Base-by-base conservation (phyloP, 2,329 filamentous ascomycete species). In the Aspergillus udagawae region DNA sequence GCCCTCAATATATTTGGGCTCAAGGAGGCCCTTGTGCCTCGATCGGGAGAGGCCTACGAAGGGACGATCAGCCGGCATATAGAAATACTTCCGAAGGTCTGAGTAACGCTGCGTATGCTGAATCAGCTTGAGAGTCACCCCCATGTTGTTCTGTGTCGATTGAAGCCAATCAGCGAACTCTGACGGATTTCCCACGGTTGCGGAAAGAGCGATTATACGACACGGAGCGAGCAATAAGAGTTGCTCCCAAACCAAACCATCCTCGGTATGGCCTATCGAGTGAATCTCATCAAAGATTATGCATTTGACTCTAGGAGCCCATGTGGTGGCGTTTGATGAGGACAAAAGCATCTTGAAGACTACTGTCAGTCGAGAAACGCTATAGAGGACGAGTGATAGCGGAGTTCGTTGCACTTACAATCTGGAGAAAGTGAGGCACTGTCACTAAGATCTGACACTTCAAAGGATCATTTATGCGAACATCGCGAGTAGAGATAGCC, bases 251-350 rank as follows among this genome's bases (percentile, higher is more conserved):
- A 92, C 79, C 1, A 91, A 76, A 53, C 89, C 89, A 62, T 92
- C 89, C 7, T 91, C 86, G 0, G 86, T 82, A 68, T 92, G 86
- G 0, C 89, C 88, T 58, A 93, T 92, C 35, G 84, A 91, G 69
- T 93, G 89, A 1, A 92, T 86, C 73, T 93, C 89, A 66, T 93
- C 89, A 57, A 92, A 92, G 52, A 92, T 91, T 67, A 92, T 91
- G 51, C 88, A 82, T 64, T 85, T 89, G 14, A 92, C 81, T 53
- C 86, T 78, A 3, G 80, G 79, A 0, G 88, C 82, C 89, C 89
- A 93, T 1, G 77, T 75, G 8, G 80, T 82, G 3, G 88, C 86
- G 63, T 91, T 89, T 0, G 79, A 76, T 0, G 88, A 85, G 0
- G 83, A 80, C 51, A 89, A 75, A 1, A 92, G 77, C 87, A 93